phyloP scores from a whole-genome alignment of 164 flowering plant genomes.

The Santalum album region DNA sequence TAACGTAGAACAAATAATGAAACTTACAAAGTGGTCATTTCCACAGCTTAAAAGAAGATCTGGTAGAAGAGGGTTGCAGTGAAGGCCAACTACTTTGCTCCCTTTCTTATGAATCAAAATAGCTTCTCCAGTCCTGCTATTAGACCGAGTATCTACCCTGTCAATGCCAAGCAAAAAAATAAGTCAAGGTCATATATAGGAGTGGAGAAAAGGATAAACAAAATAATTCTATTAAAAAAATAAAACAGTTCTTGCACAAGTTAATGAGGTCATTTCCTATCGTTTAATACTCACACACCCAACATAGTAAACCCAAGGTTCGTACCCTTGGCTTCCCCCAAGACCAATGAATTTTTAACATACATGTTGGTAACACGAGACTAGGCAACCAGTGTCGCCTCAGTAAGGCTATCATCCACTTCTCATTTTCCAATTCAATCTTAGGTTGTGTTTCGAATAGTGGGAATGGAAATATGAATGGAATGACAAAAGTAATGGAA shows the following conservation, averaged over 20 bases:
- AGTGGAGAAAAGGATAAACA: too few relatives aligned
- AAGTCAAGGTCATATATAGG: not conserved
- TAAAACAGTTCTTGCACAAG: not conserved
- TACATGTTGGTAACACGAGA: too few relatives aligned
- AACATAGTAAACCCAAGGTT: too few relatives aligned
- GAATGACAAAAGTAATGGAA: too few relatives aligned
- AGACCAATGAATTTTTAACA: too few relatives aligned
- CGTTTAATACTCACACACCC: too few relatives aligned
- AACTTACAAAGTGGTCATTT: constrained; percentile 90
- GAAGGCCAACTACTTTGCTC: constrained; percentile 84
- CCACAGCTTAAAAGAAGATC: constrained; percentile 89
- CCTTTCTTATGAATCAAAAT: constrained; percentile 82
- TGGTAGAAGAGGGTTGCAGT: constrained; percentile 88
- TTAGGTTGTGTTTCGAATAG: too few relatives aligned
- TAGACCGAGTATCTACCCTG: constrained; percentile 72
- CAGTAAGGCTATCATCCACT: too few relatives aligned
- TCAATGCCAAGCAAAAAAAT: constrained; percentile 1
- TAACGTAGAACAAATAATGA: not conserved
- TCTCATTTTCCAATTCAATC: too few relatives aligned
- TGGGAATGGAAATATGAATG: too few relatives aligned
- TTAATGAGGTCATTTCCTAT: not conserved
- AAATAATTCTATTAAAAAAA: not conserved
- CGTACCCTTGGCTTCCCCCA: too few relatives aligned
- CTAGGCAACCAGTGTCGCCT: too few relatives aligned
- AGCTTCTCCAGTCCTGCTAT: constrained; percentile 38